These are phyloP conservation scores for Ehretia macrophylla DNA, from an alignment of 257 asterid species.

Conservation along the genomic window DNA sequence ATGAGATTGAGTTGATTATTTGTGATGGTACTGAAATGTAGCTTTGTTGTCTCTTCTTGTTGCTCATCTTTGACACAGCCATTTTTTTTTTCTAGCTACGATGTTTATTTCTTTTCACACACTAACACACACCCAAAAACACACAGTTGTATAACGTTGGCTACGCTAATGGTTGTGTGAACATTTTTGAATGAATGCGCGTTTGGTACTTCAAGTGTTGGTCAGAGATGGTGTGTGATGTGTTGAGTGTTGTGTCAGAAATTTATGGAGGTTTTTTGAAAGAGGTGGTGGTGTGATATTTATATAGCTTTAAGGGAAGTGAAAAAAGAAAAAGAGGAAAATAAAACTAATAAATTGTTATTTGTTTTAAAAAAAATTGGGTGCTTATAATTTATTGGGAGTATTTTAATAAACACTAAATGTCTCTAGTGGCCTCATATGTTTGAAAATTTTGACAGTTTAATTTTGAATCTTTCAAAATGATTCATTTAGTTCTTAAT, in stretches of 20 bases:
- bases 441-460: too few relatives aligned
- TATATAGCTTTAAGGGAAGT: background rate
- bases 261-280: background rate
- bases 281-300: background rate
- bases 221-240: constrained; percentile 35
- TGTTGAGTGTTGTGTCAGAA: constrained; percentile 29
- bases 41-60: constrained; percentile 62
- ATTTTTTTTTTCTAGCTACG: constrained; percentile 26
- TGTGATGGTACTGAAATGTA: constrained; percentile 88
- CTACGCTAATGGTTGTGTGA: too few relatives aligned
- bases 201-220: constrained; percentile 30
- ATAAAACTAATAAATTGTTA: too few relatives aligned
- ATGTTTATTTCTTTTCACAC: background rate
- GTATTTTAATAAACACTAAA: too few relatives aligned
- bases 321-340: too few relatives aligned
- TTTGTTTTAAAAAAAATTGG: background rate
- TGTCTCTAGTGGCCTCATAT: too few relatives aligned
- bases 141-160: too few relatives aligned
- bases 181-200: constrained; percentile 29
- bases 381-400: too few relatives aligned
- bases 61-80: constrained; percentile 73
- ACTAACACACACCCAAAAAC: too few relatives aligned
- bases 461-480: too few relatives aligned
- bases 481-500: too few relatives aligned
- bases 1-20: constrained; percentile 64